Evolutionary conservation across 352 stramenopile genomes (phyloP).

Genomic region (Pythium folliculosum): DNA sequence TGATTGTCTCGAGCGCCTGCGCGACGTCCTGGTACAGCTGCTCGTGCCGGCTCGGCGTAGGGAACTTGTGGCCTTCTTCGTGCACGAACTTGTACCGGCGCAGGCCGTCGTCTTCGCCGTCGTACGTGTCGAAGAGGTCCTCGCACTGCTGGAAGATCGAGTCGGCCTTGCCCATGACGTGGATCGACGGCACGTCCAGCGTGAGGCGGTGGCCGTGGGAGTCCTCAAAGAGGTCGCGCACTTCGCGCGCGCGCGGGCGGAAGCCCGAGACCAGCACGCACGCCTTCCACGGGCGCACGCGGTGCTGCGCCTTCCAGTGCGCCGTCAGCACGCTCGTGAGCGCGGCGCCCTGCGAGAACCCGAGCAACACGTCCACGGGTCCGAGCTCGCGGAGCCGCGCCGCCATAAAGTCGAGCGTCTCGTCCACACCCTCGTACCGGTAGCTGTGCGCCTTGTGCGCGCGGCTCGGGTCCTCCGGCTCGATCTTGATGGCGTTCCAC

Average conservation of each 20-base stretch:
- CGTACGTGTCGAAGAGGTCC: conserved; percentile 51
- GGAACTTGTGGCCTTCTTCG: conserved; percentile 84
- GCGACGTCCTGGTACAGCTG: conserved; percentile 57
- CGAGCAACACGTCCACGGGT: conserved; percentile 63
- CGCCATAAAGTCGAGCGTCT: conserved; percentile 58
- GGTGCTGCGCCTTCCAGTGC: conserved; percentile 44
- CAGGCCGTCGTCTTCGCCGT: conserved; percentile 29
- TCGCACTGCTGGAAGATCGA: conserved; percentile 46
- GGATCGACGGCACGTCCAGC: conserved; percentile 67
- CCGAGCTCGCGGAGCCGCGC: conserved; percentile 51
- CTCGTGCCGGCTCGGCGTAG: conserved; percentile 42
- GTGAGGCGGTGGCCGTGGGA: conserved; percentile 30
- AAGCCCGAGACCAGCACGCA: conserved; percentile 72
- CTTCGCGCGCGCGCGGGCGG: conserved; percentile 48
- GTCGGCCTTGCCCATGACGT: conserved; percentile 61
- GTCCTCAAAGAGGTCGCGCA: conserved; percentile 51
- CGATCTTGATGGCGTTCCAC: conserved; percentile 66
- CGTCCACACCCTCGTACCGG: conserved; percentile 63
- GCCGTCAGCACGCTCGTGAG: conserved; percentile 64
- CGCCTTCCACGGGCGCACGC: conserved; percentile 52
- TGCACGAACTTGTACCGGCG: conserved; percentile 54
- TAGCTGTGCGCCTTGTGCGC: conserved; percentile 32
- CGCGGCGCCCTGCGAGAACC: conserved; percentile 74
- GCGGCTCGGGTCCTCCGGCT: conserved; percentile 15
- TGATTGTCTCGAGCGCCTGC: conserved; percentile 40